Conservation (phyloP, 139 green algal genomes). For the Mesotaenium endlicherianum region DNA sequence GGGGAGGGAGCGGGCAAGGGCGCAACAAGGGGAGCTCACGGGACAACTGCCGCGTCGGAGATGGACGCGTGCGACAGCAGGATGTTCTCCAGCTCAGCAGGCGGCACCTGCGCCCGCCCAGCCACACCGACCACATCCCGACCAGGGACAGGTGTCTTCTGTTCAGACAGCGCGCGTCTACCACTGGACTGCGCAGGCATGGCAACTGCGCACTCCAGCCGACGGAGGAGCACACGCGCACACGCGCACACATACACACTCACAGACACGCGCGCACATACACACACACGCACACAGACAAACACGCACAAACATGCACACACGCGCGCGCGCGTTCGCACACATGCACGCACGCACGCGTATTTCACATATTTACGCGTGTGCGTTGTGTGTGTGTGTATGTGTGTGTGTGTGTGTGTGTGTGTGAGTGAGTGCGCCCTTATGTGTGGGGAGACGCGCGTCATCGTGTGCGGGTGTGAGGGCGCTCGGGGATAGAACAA, state of each 20-base stretch:
- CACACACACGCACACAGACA: background rate
- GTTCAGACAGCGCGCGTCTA: background rate
- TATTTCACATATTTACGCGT: background rate
- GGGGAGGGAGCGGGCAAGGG: no score
- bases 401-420: no score
- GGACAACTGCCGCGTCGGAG: slow-evolving; percentile 29
- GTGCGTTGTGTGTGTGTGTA: background rate
- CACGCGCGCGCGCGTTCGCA: background rate
- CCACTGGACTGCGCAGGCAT: background rate
- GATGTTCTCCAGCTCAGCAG: slow-evolving; percentile 35
- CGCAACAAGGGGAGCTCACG: no score
- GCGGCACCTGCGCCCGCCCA: slow-evolving; percentile 18
- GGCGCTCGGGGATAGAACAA: no score
- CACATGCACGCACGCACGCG: background rate
- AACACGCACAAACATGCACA: background rate
- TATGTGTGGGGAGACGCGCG: no score
- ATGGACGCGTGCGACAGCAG: slow-evolving; percentile 12
- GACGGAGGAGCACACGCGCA: background rate
- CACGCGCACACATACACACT: background rate
- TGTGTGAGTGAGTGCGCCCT: no score
- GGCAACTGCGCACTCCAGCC: background rate
- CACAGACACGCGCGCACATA: background rate
- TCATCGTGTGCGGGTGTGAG: no score
- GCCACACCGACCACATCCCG: background rate
- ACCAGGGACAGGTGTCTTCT: background rate